Evolutionary conservation across 2,329 filamentous ascomycete species (phyloP), one percentile per base, ranked within the genome.

Genomic region (Raffaelea arxii): DNA sequence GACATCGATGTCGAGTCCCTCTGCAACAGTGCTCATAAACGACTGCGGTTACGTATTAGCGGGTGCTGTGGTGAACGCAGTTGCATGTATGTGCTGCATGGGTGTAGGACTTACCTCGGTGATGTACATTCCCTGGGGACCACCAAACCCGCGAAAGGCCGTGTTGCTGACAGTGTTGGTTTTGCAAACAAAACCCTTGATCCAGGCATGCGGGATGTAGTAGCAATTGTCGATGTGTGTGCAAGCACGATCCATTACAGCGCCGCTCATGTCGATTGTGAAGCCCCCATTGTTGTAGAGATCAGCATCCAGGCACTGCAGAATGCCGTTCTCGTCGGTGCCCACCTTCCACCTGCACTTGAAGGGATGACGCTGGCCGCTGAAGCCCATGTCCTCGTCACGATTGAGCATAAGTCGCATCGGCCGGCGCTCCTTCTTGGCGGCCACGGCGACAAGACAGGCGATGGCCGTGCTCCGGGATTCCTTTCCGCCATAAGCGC

Each of bases 131-230:
- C 91, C 91, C 62, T 97, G 91, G 1, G 91, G 91, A 0, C 91
- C 91, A 52, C 91, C 91, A 56, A 97, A 97, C 2, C 91, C 91
- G 55, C 91, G 83, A 75, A 97, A 97, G 0, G 91, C 91, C 5
- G 89, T 95, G 65, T 97, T 97, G 1, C 88, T 95, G 60, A 97
- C 87, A 0, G 91, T 97, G 61, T 97, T 97, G 0, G 91, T 97
- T 68, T 85, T 92, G 68, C 87, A 94, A 24, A 94, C 67, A 27
- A 87, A 80, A 10, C 91, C 91, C 16, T 88, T 81, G 18, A 96
- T 80, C 57, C 86, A 67, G 16, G 94, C 71, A 56, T 95, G 94
- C 0, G 91, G 89, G 49, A 95, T 89, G 37, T 78, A 79, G 66
- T 97, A 97, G 56, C 88, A 91, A 35, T 84, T 83, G 58, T 97